These are phyloP conservation scores for Monosporascus sp. DNA, from an alignment of 2,329 filamentous ascomycete genomes.

Conservation along the genomic window DNA sequence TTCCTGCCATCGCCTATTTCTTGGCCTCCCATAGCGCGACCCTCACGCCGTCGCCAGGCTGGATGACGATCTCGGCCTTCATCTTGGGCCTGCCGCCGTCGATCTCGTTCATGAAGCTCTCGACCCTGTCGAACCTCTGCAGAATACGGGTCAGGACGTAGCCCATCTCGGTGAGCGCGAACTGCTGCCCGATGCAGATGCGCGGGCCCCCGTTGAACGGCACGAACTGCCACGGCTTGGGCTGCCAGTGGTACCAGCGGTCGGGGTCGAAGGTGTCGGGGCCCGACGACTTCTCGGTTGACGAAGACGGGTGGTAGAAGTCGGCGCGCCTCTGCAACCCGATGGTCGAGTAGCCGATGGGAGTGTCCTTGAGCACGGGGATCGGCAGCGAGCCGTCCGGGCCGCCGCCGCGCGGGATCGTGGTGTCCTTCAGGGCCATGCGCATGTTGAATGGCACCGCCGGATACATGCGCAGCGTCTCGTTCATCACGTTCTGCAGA, in stretches of 20 bases:
- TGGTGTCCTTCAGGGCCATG: conserved; percentile 66
- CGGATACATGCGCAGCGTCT: conserved; percentile 74
- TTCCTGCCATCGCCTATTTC: conserved; percentile 10
- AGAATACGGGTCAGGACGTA: conserved; percentile 70
- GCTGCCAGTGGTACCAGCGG: conserved; percentile 60
- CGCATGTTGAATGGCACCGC: conserved; percentile 77
- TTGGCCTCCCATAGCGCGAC: conserved; percentile 51
- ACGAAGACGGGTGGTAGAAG: conserved; percentile 47
- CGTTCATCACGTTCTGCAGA: conserved; percentile 67
- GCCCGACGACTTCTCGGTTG: conserved; percentile 40
- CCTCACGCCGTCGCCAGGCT: conserved; percentile 53
- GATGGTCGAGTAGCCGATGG: conserved; percentile 63
- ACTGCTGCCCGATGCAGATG: conserved; percentile 77
- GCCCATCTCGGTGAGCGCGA: conserved; percentile 70
- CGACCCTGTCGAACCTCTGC: conserved; percentile 64
- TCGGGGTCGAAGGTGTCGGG: conserved; percentile 58
- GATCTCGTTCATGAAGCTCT: conserved; percentile 50
- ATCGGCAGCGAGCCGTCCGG: conserved; percentile 57
- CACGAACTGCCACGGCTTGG: conserved; percentile 65
- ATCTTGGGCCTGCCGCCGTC: conserved; percentile 50
- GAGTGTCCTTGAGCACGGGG: conserved; percentile 60
- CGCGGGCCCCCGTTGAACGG: conserved; percentile 72
- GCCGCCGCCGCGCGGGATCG: conserved; percentile 67
- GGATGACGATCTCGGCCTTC: conserved; percentile 56
- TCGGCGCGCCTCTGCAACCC: conserved; percentile 68